A percentile compares a stretch with the other conserved stretches of the same genome.
Evolutionary conservation across 495 filamentous ascomycete genomes (phyloP).

Genomic region (Aspergillus cavernicola): DNA sequence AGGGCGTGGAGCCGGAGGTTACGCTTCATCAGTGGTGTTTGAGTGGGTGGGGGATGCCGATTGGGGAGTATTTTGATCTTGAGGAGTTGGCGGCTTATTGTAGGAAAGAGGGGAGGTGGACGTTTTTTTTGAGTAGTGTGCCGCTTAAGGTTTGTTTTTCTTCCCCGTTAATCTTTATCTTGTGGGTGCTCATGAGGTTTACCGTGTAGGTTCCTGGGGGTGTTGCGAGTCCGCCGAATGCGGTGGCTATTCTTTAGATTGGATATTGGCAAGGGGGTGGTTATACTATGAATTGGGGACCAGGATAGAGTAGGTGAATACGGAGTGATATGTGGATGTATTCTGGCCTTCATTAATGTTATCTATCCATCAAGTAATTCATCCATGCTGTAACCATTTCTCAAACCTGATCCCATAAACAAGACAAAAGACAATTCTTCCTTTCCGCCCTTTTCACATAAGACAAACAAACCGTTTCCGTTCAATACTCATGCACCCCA

Average conservation of each 20-base stretch:
- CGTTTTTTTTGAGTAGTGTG: conserved; percentile 53
- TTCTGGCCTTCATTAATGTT: no score
- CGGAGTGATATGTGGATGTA: no score
- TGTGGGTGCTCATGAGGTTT: no score
- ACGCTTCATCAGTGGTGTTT: conserved; percentile 52
- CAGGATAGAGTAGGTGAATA: not conserved
- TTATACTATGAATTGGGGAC: not conserved
- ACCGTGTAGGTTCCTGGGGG: conserved; percentile 46
- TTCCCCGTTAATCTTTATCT: no score
- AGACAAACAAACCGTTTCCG: no score
- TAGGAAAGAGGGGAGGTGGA: conserved; percentile 37
- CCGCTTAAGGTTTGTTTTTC: conserved; percentile 47
- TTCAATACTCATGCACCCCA: no score
- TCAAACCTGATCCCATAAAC: no score
- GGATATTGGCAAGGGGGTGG: not conserved
- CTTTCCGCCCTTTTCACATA: no score
- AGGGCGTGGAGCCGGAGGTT: conserved; percentile 8
- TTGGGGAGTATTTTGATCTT: conserved; percentile 59
- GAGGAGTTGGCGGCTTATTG: conserved; percentile 46
- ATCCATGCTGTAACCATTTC: no score
- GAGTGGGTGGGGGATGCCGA: conserved; percentile 53
- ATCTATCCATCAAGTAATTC: no score
- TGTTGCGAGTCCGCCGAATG: conserved; percentile 52
- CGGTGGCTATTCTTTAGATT: conserved; percentile 43
- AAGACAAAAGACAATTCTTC: no score